Evolutionary conservation across 495 filamentous ascomycete genomes (phyloP), one percentile per base, ranked within the genome.

Genomic region (Xylaria sp.): DNA sequence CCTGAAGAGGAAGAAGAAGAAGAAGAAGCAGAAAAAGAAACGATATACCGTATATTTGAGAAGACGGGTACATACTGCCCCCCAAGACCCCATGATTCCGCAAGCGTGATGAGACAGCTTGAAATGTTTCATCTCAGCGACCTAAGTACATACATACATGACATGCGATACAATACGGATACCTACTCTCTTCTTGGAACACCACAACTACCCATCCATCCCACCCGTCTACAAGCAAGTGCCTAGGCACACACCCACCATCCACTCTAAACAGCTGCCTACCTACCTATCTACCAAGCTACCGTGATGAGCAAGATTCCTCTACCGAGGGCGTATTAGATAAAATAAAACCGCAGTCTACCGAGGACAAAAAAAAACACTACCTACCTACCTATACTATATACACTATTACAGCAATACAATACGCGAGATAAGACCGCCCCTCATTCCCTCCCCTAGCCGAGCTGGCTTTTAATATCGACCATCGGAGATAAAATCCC

Each of bases 21-120:
- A 33, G 21, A 41, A 61, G 40, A 37, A 67, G n/a, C n/a, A n/a
- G n/a, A n/a, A 61, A 19, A 53, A 29, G 43, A 61, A 69, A 61
- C n/a, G 57, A 40, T 61, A 40, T 31, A 29, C 31, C n/a, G 41
- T 35, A 61, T 40, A 50, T 41, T 26, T 29, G n/a, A 24, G 26
- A 44, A 55, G 31, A 26, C 14, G 50, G n/a, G 50, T 26, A 29
- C 14, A 26, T 2, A n/a, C n/a, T n/a, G n/a, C n/a, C n/a, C n/a
- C n/a, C n/a, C n/a, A n/a, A n/a, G n/a, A n/a, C n/a, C n/a, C n/a
- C n/a, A n/a, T n/a, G n/a, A n/a, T n/a, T n/a, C n/a, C 48, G 5
- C 8, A 37, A 24, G 8, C 50, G 24, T 29, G 24, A 53, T 5
- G 50, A 53, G n/a, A n/a, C n/a, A n/a, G n/a, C n/a, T n/a, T n/a